A percentile compares a stretch with the other conserved stretches of the same genome.
Conservation (phyloP, 2,329 filamentous ascomycete species). For the Trichophyton rubrum region DNA sequence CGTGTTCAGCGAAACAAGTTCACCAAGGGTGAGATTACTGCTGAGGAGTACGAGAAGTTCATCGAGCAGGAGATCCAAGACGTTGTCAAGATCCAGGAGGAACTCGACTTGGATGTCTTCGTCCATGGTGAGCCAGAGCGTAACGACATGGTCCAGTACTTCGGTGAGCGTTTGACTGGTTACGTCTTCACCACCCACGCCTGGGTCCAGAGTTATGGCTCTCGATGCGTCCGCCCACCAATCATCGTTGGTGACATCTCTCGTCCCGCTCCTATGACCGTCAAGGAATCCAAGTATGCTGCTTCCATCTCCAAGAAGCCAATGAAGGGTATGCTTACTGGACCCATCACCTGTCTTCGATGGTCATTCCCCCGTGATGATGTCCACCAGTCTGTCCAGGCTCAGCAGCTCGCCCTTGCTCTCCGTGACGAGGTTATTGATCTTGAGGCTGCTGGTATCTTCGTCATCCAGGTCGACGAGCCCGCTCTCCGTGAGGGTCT, state of each 20-base stretch:
- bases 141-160: slow-evolving; percentile 99
- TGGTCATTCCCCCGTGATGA: slow-evolving; percentile 99
- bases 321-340: slow-evolving; percentile 99
- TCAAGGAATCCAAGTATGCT: slow-evolving; percentile 99
- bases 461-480: slow-evolving; percentile 98
- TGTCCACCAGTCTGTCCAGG: slow-evolving; percentile 97
- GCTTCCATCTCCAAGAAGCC: slow-evolving; percentile 93
- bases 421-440: slow-evolving; percentile 97
- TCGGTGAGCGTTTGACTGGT: slow-evolving; percentile 90
- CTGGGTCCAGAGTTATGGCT: slow-evolving; percentile 98
- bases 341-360: slow-evolving; percentile 93
- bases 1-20: slow-evolving; percentile 94
- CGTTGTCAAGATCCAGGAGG: slow-evolving; percentile 92
- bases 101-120: slow-evolving; percentile 91
- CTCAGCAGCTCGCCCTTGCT: slow-evolving; percentile 94
- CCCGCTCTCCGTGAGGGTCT: slow-evolving; percentile 98
- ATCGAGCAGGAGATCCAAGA: slow-evolving; percentile 98
- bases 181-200: slow-evolving; percentile 98
- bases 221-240: slow-evolving; percentile 92
- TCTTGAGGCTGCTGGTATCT: slow-evolving; percentile 90
- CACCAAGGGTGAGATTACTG: slow-evolving; percentile 94
- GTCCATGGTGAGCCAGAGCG: slow-evolving; percentile 99
- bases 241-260: slow-evolving; percentile 99
- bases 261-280: slow-evolving; percentile 91
- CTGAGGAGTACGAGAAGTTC: slow-evolving; percentile 91